These are phyloP conservation scores for Xylaria nigripes DNA, from an alignment of 495 filamentous ascomycete species.

Conservation along the genomic window DNA sequence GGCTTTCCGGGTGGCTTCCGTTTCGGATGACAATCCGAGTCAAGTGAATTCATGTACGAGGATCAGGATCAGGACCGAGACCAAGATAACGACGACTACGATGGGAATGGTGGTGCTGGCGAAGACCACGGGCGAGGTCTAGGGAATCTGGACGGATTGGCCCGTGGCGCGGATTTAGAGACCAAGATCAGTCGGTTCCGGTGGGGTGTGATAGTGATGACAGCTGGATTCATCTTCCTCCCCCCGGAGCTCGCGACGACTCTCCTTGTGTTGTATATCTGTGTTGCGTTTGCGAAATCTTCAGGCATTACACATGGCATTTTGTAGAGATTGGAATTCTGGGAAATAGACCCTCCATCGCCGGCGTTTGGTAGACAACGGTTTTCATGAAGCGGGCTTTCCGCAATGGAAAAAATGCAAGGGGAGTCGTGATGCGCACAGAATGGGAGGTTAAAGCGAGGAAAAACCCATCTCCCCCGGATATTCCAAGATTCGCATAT, in stretches of 20 bases:
- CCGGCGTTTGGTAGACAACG: slow-evolving; percentile 21
- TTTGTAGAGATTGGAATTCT: slow-evolving; percentile 17
- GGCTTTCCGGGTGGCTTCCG: slow-evolving; percentile 37
- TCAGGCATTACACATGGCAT: slow-evolving; percentile 22
- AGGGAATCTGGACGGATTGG: slow-evolving; percentile 17
- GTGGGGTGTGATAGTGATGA: slow-evolving; percentile 21
- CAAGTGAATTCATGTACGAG: slow-evolving; percentile 21
- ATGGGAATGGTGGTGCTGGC: slow-evolving; percentile 8
- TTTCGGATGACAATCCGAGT: slow-evolving; percentile 40
- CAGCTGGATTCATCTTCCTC: slow-evolving; percentile 20
- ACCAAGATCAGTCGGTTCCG: slow-evolving; percentile 19
- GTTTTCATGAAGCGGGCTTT: slow-evolving; percentile 17
- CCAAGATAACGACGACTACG: slow-evolving; percentile 13
- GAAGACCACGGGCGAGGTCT: slow-evolving; percentile 5
- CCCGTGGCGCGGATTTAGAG: slow-evolving; percentile 23
- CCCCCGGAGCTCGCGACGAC: slow-evolving; percentile 20
- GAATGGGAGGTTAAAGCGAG: not conserved
- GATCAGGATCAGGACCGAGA: slow-evolving; percentile 15
- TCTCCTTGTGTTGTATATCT: slow-evolving; percentile 26
- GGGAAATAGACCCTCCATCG: slow-evolving; percentile 23
- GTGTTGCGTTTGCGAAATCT: slow-evolving; percentile 19
- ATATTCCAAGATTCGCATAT: slow-evolving; percentile 4
- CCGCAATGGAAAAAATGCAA: slow-evolving; percentile 4
- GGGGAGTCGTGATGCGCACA: not conserved
- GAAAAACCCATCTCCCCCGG: not conserved